Base-by-base conservation (phyloP, 352 stramenopile species). In the Phytophthora cajani region DNA sequence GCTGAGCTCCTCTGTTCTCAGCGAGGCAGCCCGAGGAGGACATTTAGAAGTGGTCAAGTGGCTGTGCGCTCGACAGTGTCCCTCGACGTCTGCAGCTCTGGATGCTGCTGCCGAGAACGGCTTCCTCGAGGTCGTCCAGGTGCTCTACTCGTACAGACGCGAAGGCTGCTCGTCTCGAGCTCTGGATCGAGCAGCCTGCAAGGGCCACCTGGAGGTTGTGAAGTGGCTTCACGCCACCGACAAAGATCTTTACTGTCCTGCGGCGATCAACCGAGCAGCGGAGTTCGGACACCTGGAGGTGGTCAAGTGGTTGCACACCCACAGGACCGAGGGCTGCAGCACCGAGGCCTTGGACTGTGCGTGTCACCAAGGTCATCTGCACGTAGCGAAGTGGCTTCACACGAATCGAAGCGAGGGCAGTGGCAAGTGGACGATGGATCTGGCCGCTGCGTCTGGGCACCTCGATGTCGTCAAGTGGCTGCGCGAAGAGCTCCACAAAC, bases 381-480 rank as follows among this genome's bases (percentile, higher is more conserved):
- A 60, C n/a, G 61, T 58, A 9, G 65, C 53, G 1, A 55, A 68
- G 21, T 72, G 66, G 51, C 58, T 72, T 5, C 16, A 60, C n/a
- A 23, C 38, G 21, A 63, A 64, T 50, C 64, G 64, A 56, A 58
- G n/a, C 19, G 64, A 71, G 33, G 66, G 59, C 4, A 64, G 52
- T 23, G 59, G 58, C 8, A 53, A 58, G 17, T 65, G 27, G 23
- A 36, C 60, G 10, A 62, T 74, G 67, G 61, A 70, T 14, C 56
- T 64, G 47, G 61, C 61, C 19, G 67, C 67, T 17, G 47, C 25
- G 4, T 55, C 42, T 17, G 67, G 61, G 9, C 67, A 70, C 19
- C 51, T 75, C 11, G 62, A 67, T 8, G 62, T 64, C 19, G 68
- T 75, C 27, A 69, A 66, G 42, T 74, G 67, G 60, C 62, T 74